Conservation (phyloP, 2,329 filamentous ascomycete genomes). For the Exophiala xenobiotica region DNA sequence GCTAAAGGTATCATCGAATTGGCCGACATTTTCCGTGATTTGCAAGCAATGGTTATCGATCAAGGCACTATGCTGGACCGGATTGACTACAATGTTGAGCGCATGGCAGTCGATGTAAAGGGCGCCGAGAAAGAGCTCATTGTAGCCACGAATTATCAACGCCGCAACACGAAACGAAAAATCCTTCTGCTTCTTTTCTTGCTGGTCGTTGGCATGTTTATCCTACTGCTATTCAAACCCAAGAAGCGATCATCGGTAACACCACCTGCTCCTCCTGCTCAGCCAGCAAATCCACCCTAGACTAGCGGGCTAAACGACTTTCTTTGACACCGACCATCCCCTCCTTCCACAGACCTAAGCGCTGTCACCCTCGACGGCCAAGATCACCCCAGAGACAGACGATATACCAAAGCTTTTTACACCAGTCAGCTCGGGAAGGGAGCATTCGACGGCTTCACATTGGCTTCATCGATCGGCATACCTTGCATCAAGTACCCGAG, state of each 20-base stretch:
- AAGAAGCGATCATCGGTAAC: slow-evolving; percentile 43
- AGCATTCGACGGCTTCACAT: too few relatives aligned
- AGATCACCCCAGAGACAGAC: too few relatives aligned
- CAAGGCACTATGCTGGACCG: slow-evolving; percentile 88
- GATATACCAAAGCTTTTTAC: too few relatives aligned
- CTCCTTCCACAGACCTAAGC: too few relatives aligned
- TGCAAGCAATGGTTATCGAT: slow-evolving; percentile 93
- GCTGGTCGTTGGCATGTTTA: slow-evolving; percentile 81
- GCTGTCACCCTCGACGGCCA: too few relatives aligned
- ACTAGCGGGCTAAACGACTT: too few relatives aligned
- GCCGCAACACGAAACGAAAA: slow-evolving; percentile 83
- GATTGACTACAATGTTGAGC: slow-evolving; percentile 97
- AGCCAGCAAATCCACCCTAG: slow-evolving; percentile 9
- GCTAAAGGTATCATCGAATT: slow-evolving; percentile 97
- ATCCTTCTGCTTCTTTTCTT: slow-evolving; percentile 85
- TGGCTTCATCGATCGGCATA: too few relatives aligned
- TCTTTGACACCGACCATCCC: too few relatives aligned
- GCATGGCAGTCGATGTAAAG: slow-evolving; percentile 91
- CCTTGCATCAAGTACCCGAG: too few relatives aligned
- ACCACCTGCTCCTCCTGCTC: slow-evolving; percentile 16
- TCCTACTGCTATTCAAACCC: slow-evolving; percentile 77
- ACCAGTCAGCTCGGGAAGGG: too few relatives aligned
- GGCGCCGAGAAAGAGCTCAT: slow-evolving; percentile 86
- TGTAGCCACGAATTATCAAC: slow-evolving; percentile 78
- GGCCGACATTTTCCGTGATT: slow-evolving; percentile 91